Conservation (phyloP, 1,284 basidiomycete species). For the Pseudozyma sp. region DNA sequence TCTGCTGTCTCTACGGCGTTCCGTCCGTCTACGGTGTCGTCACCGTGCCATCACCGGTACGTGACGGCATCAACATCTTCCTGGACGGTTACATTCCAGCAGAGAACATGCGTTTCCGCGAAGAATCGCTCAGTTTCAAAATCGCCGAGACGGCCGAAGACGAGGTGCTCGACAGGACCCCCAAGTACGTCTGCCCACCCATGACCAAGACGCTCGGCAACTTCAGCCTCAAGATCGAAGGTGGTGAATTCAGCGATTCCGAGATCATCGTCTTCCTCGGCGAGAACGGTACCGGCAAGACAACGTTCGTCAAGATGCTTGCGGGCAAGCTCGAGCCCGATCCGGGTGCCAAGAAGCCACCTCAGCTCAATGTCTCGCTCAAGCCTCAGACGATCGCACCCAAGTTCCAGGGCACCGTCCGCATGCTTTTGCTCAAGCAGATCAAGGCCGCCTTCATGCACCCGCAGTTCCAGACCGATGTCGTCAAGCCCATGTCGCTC, state of each 20-base stretch:
- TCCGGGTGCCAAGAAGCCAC: slow-evolving; percentile 60
- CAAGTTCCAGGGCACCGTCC: slow-evolving; percentile 68
- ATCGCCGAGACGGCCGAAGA: slow-evolving; percentile 68
- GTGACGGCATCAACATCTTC: slow-evolving; percentile 69
- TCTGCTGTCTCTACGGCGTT: slow-evolving; percentile 68
- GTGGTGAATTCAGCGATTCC: slow-evolving; percentile 65
- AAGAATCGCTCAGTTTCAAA: slow-evolving; percentile 67
- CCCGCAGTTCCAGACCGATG: slow-evolving; percentile 69
- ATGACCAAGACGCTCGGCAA: slow-evolving; percentile 67
- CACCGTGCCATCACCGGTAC: slow-evolving; percentile 65
- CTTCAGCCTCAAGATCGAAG: slow-evolving; percentile 65
- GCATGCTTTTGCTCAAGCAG: slow-evolving; percentile 68
- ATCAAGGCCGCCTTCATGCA: slow-evolving; percentile 69
- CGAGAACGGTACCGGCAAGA: slow-evolving; percentile 69
- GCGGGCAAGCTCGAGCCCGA: slow-evolving; percentile 68
- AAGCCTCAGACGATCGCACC: slow-evolving; percentile 69
- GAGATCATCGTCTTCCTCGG: slow-evolving; percentile 69
- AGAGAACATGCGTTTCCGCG: slow-evolving; percentile 69
- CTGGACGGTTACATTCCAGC: slow-evolving; percentile 68
- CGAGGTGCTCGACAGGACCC: slow-evolving; percentile 57
- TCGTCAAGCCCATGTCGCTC: slow-evolving; percentile 68
- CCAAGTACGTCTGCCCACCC: slow-evolving; percentile 62
- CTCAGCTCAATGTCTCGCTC: slow-evolving; percentile 66
- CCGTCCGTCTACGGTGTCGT: slow-evolving; percentile 68
- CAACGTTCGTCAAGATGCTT: slow-evolving; percentile 69